phyloP scores from a whole-genome alignment of 257 asterid species.

The Anisodus tanguticus region DNA sequence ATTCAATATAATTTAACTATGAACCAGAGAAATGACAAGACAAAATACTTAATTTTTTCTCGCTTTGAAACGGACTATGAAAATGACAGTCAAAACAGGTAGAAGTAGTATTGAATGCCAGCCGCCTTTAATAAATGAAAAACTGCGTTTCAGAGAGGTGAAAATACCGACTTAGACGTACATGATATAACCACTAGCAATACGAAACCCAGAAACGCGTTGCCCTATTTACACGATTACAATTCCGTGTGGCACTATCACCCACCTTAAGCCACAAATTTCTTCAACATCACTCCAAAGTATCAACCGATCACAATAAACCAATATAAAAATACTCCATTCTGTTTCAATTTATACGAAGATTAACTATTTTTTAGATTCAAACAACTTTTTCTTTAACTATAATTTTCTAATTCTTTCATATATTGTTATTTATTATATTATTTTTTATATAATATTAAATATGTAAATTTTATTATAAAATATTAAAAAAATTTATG shows the following conservation, averaged over 20 bases:
- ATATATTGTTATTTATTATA: too few species aligned
- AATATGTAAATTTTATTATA: too few species aligned
- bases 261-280: not conserved
- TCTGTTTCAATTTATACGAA: too few species aligned
- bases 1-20: too few species aligned
- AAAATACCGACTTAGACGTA: not conserved
- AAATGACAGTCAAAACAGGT: not conserved
- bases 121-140: not conserved
- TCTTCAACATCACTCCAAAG: slow-evolving; percentile 18
- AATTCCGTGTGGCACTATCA: slow-evolving; percentile 18
- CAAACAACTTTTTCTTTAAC: too few species aligned
- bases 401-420: too few species aligned
- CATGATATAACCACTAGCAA: not conserved
- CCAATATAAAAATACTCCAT: not conserved
- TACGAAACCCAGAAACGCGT: slow-evolving; percentile 19
- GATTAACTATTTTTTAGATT: too few species aligned
- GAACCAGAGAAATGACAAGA: too few species aligned
- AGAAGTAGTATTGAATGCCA: not conserved
- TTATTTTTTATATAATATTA: too few species aligned
- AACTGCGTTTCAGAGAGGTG: not conserved
- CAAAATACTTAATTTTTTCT: too few species aligned
- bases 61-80: not conserved
- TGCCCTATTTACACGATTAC: not conserved
- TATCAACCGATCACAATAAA: slow-evolving; percentile 2
- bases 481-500: too few species aligned